These are phyloP conservation scores for Ceratocystis cubensis DNA, from an alignment of 2,329 filamentous ascomycete species.

Conservation along the genomic window DNA sequence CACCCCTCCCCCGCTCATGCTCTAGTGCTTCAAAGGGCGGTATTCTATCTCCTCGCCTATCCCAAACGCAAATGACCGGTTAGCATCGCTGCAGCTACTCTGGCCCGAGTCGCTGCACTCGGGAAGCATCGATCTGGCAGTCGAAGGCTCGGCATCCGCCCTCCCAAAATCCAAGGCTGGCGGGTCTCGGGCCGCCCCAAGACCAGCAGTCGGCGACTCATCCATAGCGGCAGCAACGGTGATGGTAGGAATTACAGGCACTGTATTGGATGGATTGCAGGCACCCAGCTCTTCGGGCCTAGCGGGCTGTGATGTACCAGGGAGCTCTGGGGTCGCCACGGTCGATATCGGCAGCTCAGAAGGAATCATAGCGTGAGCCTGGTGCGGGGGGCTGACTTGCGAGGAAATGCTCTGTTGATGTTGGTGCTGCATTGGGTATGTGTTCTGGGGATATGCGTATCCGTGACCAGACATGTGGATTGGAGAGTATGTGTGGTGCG, in stretches of 20 bases:
- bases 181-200: not conserved
- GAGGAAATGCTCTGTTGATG: constrained; percentile 2
- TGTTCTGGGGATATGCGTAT: not conserved
- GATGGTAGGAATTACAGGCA: not conserved
- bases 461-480: not conserved
- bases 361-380: not conserved
- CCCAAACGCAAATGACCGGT: constrained; percentile 27
- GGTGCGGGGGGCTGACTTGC: not conserved
- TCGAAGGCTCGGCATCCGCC: not conserved
- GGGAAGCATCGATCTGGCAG: not conserved
- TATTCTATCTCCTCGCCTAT: constrained; percentile 26
- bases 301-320: not conserved
- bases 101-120: not conserved
- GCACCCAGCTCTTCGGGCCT: not conserved
- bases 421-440: not conserved
- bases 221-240: not conserved
- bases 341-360: not conserved
- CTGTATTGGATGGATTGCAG: not conserved
- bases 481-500: not conserved
- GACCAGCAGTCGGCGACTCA: not conserved
- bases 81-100: not conserved
- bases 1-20: too few species aligned
- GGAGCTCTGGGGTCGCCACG: not conserved
- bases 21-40: constrained; percentile 23
- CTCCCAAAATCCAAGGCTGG: not conserved